Evolutionary conservation across 768 basidiomycete genomes (phyloP).

Genomic region (Lentinula edodes): DNA sequence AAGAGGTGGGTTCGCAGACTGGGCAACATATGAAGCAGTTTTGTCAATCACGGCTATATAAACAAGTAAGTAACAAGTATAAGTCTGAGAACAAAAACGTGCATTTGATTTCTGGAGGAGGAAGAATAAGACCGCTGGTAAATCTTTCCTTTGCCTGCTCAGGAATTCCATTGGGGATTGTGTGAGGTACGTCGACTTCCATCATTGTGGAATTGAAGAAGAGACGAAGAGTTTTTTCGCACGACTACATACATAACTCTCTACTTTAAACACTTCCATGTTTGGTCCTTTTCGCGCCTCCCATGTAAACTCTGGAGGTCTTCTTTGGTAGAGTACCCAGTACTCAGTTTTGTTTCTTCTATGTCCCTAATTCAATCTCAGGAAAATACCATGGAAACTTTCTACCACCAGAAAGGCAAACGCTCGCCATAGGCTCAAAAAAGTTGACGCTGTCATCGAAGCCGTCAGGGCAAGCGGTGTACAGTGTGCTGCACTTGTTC

Average conservation of each 20-base stretch:
- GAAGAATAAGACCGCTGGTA: slow-evolving; percentile 85
- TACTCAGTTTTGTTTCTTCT: not conserved
- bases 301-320: slow-evolving; percentile 61
- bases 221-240: slow-evolving; percentile 14
- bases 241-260: not conserved
- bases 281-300: slow-evolving; percentile 82
- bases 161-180: slow-evolving; percentile 36
- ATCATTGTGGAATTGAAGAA: slow-evolving; percentile 9
- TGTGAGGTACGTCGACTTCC: slow-evolving; percentile 37
- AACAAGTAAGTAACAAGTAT: slow-evolving; percentile 7
- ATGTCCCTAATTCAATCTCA: slow-evolving; percentile 24
- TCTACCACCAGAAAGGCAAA: slow-evolving; percentile 91
- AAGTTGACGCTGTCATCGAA: slow-evolving; percentile 90
- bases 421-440: slow-evolving; percentile 81
- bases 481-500: slow-evolving; percentile 67
- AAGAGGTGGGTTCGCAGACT: slow-evolving; percentile 87
- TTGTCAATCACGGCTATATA: slow-evolving; percentile 85
- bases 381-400: slow-evolving; percentile 94
- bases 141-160: slow-evolving; percentile 46
- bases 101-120: slow-evolving; percentile 95
- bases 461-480: slow-evolving; percentile 81
- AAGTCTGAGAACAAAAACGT: slow-evolving; percentile 21
- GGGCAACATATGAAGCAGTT: slow-evolving; percentile 86
- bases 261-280: slow-evolving; percentile 38
- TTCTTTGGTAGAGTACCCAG: slow-evolving; percentile 61